A percentile compares a stretch with the other conserved stretches of the same genome.
These are phyloP conservation scores for Saccharomycopsis vini DNA, from an alignment of 805 yeast genomes.

Conservation along the genomic window DNA sequence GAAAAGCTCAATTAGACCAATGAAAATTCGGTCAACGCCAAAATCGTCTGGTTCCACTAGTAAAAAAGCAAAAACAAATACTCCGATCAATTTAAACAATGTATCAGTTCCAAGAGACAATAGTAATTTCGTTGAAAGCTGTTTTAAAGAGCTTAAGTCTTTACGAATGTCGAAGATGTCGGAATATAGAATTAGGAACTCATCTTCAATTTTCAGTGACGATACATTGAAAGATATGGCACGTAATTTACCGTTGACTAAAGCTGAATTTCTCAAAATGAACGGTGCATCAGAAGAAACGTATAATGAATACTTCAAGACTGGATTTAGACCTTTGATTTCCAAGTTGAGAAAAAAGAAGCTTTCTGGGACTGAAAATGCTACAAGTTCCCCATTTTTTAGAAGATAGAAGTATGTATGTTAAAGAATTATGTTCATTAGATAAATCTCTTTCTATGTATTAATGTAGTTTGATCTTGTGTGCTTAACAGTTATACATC, in stretches of 20 bases:
- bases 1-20: background rate
- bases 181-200: slow-evolving; percentile 29
- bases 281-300: slow-evolving; percentile 24
- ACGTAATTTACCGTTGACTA: slow-evolving; percentile 40
- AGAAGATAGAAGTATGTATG: too few relatives aligned
- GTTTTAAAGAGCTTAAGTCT: slow-evolving; percentile 29
- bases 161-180: slow-evolving; percentile 36
- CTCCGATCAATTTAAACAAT: background rate
- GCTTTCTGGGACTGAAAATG: too few relatives aligned
- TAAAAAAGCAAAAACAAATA: background rate
- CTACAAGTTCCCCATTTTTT: too few relatives aligned
- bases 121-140: slow-evolving; percentile 24
- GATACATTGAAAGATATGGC: slow-evolving; percentile 48
- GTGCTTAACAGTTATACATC: too few relatives aligned
- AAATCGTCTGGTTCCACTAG: background rate
- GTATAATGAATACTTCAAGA: slow-evolving; percentile 1
- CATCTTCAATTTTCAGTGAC: slow-evolving; percentile 30
- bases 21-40: background rate
- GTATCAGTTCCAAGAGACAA: background rate
- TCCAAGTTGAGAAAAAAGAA: slow-evolving; percentile 23
- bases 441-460: too few relatives aligned
- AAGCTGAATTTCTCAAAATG: slow-evolving; percentile 36
- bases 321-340: slow-evolving; percentile 32
- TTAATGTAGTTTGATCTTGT: too few relatives aligned
- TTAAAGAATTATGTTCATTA: too few relatives aligned